A percentile compares a stretch with the other conserved stretches of the same genome.
Conservation (phyloP, 805 yeast genomes). For the Suhomyces sp. region DNA sequence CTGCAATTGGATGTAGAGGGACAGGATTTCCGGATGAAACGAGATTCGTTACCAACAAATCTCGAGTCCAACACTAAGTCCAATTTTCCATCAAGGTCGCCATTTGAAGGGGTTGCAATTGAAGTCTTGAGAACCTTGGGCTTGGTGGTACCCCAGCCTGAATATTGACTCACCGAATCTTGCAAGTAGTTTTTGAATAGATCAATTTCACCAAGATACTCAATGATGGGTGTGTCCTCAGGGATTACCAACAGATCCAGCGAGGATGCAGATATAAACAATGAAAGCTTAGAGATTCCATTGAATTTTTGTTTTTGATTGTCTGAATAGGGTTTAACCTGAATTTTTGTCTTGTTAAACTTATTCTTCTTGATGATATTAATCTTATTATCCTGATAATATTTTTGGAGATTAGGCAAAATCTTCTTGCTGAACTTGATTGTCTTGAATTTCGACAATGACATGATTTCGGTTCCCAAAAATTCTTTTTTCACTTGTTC, state of each 20-base stretch:
- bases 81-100: conserved; percentile 33
- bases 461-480: conserved; percentile 19
- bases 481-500: conserved; percentile 5
- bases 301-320: conserved; percentile 55
- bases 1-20: conserved; percentile 63
- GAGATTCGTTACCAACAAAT: conserved; percentile 67
- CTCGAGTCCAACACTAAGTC: conserved; percentile 80
- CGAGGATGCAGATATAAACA: conserved; percentile 40
- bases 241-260: conserved; percentile 28
- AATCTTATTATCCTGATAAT: conserved; percentile 34
- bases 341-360: conserved; percentile 31
- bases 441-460: conserved; percentile 25
- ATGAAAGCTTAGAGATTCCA: conserved; percentile 70
- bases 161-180: conserved; percentile 75
- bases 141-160: conserved; percentile 65
- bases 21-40: conserved; percentile 77
- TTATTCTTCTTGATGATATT: conserved; percentile 19
- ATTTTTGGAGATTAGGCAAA: conserved; percentile 35
- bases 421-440: conserved; percentile 31
- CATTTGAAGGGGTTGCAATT: conserved; percentile 4
- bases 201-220: conserved; percentile 73
- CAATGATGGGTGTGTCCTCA: conserved; percentile 52
- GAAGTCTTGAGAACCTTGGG: conserved; percentile 34
- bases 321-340: conserved; percentile 61
- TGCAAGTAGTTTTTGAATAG: conserved; percentile 59